Evolutionary conservation across 2,329 filamentous ascomycete species (phyloP).

Genomic region (Stenocarpella maydis): DNA sequence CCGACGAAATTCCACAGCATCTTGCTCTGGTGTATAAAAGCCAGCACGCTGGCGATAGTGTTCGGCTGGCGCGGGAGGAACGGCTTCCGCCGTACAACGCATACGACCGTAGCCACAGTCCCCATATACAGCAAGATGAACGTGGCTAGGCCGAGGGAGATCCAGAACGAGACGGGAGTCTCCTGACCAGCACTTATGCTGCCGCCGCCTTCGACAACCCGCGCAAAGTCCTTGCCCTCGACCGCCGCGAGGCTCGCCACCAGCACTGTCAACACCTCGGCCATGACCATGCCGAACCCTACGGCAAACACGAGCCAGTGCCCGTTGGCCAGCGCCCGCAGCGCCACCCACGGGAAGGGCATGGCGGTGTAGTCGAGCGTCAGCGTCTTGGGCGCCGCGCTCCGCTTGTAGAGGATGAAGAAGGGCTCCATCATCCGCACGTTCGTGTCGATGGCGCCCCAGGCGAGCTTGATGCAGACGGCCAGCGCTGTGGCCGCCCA

Average conservation of each 20-base stretch:
- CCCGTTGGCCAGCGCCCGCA: conserved; percentile 68
- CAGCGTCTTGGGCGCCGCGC: conserved; percentile 71
- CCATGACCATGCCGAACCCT: conserved; percentile 74
- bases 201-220: conserved; percentile 39
- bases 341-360: conserved; percentile 71
- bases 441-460: conserved; percentile 73
- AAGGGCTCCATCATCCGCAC: conserved; percentile 80
- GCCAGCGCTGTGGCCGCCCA: conserved; percentile 73
- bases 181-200: conserved; percentile 63
- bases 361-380: conserved; percentile 78
- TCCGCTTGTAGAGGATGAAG: conserved; percentile 71
- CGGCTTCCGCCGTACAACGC: conserved; percentile 68
- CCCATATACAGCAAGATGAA: conserved; percentile 73
- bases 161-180: conserved; percentile 70
- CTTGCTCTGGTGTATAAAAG: conserved; percentile 81
- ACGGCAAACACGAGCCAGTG: conserved; percentile 74
- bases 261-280: conserved; percentile 77
- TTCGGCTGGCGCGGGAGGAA: conserved; percentile 82
- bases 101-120: conserved; percentile 66
- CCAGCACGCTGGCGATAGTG: conserved; percentile 78
- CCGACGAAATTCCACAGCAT: conserved; percentile 81
- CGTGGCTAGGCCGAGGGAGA: conserved; percentile 68
- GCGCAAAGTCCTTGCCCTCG: conserved; percentile 67
- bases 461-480: conserved; percentile 72
- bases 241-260: conserved; percentile 72